Evolutionary conservation across 345 rosid species (phyloP).

Genomic region (Rubroshorea leprosula): DNA sequence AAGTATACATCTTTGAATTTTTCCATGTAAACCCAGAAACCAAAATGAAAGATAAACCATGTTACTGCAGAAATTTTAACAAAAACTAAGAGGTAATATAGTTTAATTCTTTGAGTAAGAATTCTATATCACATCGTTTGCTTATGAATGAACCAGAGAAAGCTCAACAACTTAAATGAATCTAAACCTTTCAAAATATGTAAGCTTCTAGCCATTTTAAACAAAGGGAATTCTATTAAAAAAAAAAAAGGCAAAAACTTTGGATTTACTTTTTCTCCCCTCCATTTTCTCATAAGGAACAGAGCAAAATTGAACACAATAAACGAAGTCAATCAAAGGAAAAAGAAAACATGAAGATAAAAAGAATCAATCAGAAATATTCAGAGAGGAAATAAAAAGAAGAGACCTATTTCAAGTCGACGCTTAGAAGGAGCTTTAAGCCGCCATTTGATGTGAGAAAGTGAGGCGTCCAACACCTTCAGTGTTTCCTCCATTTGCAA

Average conservation of each 20-base stretch:
- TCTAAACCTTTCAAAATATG: background rate
- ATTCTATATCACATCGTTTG: background rate
- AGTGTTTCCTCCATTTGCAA: slow-evolving; percentile 48
- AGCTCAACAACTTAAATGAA: background rate
- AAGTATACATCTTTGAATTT: background rate
- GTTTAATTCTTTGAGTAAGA: too few relatives aligned
- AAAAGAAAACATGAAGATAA: background rate
- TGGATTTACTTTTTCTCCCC: background rate
- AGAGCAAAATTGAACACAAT: slow-evolving; percentile 1
- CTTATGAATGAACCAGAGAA: slow-evolving; percentile 2
- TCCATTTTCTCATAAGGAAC: slow-evolving; percentile 6
- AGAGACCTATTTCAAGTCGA: slow-evolving; percentile 64
- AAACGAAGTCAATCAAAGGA: slow-evolving; percentile 3
- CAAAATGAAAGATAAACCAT: too few relatives aligned
- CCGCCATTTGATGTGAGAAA: slow-evolving; percentile 63
- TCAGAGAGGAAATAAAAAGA: background rate
- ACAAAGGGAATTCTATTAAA: background rate
- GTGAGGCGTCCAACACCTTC: slow-evolving; percentile 43
- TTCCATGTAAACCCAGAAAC: too few relatives aligned
- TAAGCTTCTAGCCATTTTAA: background rate
- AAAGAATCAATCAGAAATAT: background rate
- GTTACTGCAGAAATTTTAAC: too few relatives aligned
- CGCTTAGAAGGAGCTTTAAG: slow-evolving; percentile 53
- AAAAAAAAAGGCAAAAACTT: background rate
- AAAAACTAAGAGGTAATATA: too few relatives aligned